Evolutionary conservation across 192 early-diverging fungal genomes (phyloP).

Genomic region (Podila horticola): DNA sequence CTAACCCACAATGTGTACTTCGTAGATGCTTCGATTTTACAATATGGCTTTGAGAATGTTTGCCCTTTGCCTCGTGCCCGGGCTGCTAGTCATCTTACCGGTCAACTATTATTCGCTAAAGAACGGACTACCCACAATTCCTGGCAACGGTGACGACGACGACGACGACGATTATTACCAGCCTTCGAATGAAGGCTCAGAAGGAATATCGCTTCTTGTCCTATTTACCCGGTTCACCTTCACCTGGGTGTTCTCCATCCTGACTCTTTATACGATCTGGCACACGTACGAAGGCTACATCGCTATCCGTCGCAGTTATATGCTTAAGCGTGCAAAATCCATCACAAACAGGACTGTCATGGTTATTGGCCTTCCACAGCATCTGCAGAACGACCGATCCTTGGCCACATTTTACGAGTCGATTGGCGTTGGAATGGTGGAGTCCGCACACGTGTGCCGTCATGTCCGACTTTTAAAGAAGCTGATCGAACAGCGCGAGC

Average conservation of each 20-base stretch:
- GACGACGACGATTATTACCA: neutral
- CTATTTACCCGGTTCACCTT: conserved; percentile 51
- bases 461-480: conserved; percentile 67
- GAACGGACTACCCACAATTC: conserved; percentile 5
- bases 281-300: conserved; percentile 64
- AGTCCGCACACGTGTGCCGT: conserved; percentile 70
- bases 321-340: conserved; percentile 49
- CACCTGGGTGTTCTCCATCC: conserved; percentile 64
- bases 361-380: conserved; percentile 67
- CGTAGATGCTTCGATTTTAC: conserved; percentile 64
- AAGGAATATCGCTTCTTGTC: conserved; percentile 12
- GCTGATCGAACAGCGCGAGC: conserved; percentile 63
- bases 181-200: neutral
- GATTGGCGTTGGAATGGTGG: conserved; percentile 68
- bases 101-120: conserved; percentile 41
- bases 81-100: conserved; percentile 56
- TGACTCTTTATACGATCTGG: conserved; percentile 60
- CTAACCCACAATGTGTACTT: neutral
- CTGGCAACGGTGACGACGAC: neutral
- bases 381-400: conserved; percentile 60
- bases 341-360: conserved; percentile 72
- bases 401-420: conserved; percentile 76
- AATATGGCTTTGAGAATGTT: conserved; percentile 60
- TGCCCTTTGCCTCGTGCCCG: conserved; percentile 57
- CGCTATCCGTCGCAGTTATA: conserved; percentile 54